These are phyloP conservation scores for Oryza longistaminata DNA, from an alignment of 176 grass and related monocot genomes.

Conservation along the genomic window DNA sequence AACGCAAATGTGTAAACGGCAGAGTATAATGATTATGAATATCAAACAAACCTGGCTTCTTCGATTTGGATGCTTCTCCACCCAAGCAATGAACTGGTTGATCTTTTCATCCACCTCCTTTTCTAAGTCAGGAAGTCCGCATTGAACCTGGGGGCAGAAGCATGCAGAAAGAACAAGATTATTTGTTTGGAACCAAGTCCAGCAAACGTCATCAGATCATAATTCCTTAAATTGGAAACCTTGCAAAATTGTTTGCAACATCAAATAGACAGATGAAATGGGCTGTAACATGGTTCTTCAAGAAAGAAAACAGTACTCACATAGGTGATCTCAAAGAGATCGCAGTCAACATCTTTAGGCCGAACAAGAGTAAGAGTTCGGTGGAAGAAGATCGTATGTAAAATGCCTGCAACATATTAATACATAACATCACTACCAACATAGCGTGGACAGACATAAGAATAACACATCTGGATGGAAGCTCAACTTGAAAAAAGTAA, in stretches of 20 bases:
- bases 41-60: constrained; percentile 62
- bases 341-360: constrained; percentile 88
- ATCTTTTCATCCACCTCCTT: constrained; percentile 96
- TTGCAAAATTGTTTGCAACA: background rate
- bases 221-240: background rate
- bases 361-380: constrained; percentile 88
- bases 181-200: background rate
- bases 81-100: constrained; percentile 71
- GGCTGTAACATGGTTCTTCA: background rate
- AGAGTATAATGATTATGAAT: background rate
- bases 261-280: background rate
- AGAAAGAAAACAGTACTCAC: constrained; percentile 31
- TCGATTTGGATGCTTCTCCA: constrained; percentile 88
- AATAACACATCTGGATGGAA: background rate
- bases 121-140: constrained; percentile 84
- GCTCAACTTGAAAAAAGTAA: background rate
- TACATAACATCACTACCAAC: background rate
- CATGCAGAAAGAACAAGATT: background rate
- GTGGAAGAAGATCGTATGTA: constrained; percentile 94
- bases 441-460: background rate
- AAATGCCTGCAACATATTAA: constrained; percentile 61
- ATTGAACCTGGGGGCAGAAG: constrained; percentile 62
- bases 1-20: background rate
- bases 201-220: background rate
- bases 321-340: constrained; percentile 79